Evolutionary conservation across 1,284 basidiomycete species (phyloP).

Genomic region (Ceratobasidium sp.): DNA sequence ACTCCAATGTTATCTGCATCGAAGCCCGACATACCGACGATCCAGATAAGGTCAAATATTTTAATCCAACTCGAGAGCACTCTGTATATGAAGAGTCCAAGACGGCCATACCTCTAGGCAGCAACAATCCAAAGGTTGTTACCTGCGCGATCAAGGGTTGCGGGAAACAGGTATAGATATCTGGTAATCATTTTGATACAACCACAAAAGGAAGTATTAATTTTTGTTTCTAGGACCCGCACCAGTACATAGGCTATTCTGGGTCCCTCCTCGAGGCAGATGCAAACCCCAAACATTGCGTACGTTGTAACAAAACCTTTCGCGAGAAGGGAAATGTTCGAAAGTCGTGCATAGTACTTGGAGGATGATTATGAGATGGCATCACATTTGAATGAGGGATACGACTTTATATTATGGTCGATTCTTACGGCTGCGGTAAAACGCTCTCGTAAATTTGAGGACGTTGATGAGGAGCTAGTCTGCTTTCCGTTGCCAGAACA

Average conservation of each 20-base stretch:
- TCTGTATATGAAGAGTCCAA: too few species aligned
- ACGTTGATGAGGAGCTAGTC: background rate
- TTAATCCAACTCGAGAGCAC: background rate
- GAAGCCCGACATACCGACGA: background rate
- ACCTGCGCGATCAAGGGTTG: background rate
- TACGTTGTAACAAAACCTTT: background rate
- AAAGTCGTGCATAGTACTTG: background rate
- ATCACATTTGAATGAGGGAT: background rate
- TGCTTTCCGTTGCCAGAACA: background rate
- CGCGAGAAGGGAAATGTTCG: background rate
- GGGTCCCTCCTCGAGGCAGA: background rate
- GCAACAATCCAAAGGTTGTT: background rate
- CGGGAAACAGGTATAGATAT: background rate
- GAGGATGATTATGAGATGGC: background rate
- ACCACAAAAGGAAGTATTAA: too few species aligned
- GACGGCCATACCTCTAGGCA: background rate
- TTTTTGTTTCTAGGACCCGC: too few species aligned
- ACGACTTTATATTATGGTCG: background rate
- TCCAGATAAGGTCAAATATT: background rate
- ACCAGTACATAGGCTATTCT: too few species aligned
- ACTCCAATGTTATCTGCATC: background rate
- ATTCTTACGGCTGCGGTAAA: background rate
- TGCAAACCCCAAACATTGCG: background rate
- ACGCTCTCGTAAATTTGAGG: background rate
- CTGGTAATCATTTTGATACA: too few species aligned